A percentile compares a stretch with the other conserved stretches of the same genome.
phyloP scores from a whole-genome alignment of 2,329 filamentous ascomycete species.

The Fusarium solani-melongenae region DNA sequence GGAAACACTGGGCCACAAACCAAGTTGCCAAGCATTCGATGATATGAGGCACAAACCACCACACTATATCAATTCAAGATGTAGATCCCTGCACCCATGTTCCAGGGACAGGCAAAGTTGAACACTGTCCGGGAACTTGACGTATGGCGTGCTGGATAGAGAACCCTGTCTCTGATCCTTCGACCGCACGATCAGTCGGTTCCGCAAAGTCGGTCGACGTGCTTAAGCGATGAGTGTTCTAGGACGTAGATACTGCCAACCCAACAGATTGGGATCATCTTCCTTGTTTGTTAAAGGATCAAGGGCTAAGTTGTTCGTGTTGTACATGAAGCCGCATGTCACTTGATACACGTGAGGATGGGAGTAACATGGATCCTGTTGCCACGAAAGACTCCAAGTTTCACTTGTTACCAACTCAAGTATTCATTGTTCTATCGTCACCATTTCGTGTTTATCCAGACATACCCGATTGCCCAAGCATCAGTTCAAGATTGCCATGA shows the following conservation, averaged over 20 bases:
- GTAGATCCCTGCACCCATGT: background rate
- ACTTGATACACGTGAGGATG: background rate
- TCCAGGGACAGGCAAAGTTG: background rate
- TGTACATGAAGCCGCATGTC: background rate
- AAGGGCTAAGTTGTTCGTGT: background rate
- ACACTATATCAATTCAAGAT: background rate
- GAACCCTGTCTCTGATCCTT: background rate
- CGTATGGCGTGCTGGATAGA: background rate
- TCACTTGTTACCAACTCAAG: background rate
- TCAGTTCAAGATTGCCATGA: background rate
- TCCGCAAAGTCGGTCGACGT: background rate
- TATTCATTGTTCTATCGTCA: no score
- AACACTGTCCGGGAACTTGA: background rate
- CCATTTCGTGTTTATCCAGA: background rate
- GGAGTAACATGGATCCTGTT: background rate
- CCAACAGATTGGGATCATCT: no score
- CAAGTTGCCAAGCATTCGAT: background rate
- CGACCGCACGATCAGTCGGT: background rate
- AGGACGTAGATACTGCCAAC: no score
- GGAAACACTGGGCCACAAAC: background rate
- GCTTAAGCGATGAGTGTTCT: background rate
- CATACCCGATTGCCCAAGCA: background rate
- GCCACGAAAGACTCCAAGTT: background rate
- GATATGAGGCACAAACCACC: background rate
- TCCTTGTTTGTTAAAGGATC: background rate